These are phyloP conservation scores for Boletellus ananiceps DNA, from an alignment of 768 basidiomycete genomes.

Conservation along the genomic window DNA sequence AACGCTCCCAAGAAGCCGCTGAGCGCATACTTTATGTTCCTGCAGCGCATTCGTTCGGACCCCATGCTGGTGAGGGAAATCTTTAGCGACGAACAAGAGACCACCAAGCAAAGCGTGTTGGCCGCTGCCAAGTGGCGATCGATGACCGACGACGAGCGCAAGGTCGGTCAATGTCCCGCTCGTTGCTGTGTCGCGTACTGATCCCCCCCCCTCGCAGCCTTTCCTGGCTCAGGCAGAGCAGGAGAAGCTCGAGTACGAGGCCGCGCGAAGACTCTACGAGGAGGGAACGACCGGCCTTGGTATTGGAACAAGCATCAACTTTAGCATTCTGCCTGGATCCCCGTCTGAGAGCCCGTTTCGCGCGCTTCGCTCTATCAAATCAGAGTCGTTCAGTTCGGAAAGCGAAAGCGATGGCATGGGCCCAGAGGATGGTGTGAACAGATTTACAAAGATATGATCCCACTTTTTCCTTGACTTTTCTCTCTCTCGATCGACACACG, in stretches of 20 bases:
- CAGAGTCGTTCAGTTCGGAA: conserved; percentile 61
- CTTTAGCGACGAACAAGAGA: conserved; percentile 88
- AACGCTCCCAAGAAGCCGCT: conserved; percentile 96
- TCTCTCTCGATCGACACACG: conserved; percentile 10
- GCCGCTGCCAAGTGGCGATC: conserved; percentile 92
- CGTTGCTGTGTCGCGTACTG: conserved; percentile 7
- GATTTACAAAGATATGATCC: conserved; percentile 34
- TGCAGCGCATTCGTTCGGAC: conserved; percentile 84
- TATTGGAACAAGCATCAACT: conserved; percentile 71
- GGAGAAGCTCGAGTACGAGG: conserved; percentile 92
- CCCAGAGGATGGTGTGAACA: conserved; percentile 45
- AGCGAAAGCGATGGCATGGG: conserved; percentile 64
- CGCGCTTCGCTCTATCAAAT: conserved; percentile 44
- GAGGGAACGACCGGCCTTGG: conserved; percentile 67
- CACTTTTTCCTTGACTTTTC: conserved; percentile 15
- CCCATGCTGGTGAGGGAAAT: conserved; percentile 69
- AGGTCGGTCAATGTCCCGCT: conserved; percentile 46
- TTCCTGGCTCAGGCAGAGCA: conserved; percentile 92
- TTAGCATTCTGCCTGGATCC: conserved; percentile 72
- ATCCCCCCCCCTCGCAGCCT: conserved; percentile 49
- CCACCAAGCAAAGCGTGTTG: conserved; percentile 90
- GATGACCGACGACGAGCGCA: conserved; percentile 90
- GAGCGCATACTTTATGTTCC: conserved; percentile 91
- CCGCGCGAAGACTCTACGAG: conserved; percentile 81
- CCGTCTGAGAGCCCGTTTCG: conserved; percentile 45